Evolutionary conservation across 495 filamentous ascomycete species (phyloP), one percentile per base, ranked within the genome.

Genomic region (Xylaria venustula): DNA sequence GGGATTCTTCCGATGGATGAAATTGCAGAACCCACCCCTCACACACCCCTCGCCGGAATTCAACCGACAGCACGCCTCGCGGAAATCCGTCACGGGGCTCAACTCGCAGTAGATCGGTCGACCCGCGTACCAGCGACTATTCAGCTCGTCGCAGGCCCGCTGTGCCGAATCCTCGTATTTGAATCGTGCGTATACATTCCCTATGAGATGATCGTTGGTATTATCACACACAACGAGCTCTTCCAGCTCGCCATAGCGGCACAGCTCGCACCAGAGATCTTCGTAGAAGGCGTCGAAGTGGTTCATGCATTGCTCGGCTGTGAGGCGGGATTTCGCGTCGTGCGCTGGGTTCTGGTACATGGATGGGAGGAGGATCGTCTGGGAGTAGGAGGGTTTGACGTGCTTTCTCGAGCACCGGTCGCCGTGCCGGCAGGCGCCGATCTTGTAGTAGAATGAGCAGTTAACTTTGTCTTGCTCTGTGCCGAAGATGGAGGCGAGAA

Each of bases 261-360:
- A 93, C 88, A 98, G 90, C 83, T 98, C 94, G 81, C 93, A 97
- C 91, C 94, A 98, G 65, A 98, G 88, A 75, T 98, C 94, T 79
- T 98, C 94, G 81, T 98, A 98, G 80, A 98, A 98, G 66, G 94
- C 93, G 78, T 98, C 95, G 72, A 98, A 98, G 81, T 98, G 94
- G 79, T 93, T 95, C 79, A 97, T 93, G 72, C 97, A 87, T 81
- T 98, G 94, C 63, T 81, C 86, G 11, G 92, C 73, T 77, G 94
- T 96, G 90, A 97, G 95, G 77, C 93, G 93, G 81, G 87, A 94
- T 79, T 96, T 96, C 44, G 91, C 89, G 73, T 98, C 92, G 84
- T 95, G 96, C 67, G 92, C 91, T 7, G 94, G 94, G 81, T 98
- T 98, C 74, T 98, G 94, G 83, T 98, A 98, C 68, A 98, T 89